Conservation (phyloP, 2,329 filamentous ascomycete genomes). For the Penicillium sp. region DNA sequence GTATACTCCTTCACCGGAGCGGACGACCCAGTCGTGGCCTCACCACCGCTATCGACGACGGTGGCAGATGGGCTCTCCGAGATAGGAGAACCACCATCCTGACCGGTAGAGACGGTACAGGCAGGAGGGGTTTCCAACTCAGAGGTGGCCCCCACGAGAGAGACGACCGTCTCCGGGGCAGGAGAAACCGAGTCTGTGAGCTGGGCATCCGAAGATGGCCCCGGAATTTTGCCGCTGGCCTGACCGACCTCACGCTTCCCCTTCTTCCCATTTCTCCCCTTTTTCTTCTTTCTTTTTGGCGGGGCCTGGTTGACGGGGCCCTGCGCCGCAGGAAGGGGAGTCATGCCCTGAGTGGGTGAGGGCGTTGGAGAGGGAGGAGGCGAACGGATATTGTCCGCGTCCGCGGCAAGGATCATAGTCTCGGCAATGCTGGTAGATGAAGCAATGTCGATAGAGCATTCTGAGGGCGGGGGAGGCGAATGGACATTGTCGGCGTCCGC, state of each 20-base stretch:
- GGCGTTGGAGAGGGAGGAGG: background rate
- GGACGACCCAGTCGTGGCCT: background rate
- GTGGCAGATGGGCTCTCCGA: background rate
- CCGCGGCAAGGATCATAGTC: background rate
- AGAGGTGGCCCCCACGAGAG: background rate
- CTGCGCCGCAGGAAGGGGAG: background rate
- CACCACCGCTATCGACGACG: background rate
- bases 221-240: background rate
- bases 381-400: background rate
- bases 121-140: background rate
- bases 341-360: background rate
- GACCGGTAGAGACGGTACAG: background rate
- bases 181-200: background rate
- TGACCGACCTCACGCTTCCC: background rate
- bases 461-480: background rate
- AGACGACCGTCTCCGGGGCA: background rate
- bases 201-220: background rate
- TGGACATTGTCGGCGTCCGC: background rate
- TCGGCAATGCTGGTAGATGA: background rate
- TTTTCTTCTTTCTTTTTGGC: background rate
- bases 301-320: background rate
- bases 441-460: background rate
- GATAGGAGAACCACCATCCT: background rate
- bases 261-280: slow-evolving; percentile 1
- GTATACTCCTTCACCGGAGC: slow-evolving; percentile 1